phyloP scores from a whole-genome alignment of 2,329 filamentous ascomycete species.

The Neofusicoccum laricinum region DNA sequence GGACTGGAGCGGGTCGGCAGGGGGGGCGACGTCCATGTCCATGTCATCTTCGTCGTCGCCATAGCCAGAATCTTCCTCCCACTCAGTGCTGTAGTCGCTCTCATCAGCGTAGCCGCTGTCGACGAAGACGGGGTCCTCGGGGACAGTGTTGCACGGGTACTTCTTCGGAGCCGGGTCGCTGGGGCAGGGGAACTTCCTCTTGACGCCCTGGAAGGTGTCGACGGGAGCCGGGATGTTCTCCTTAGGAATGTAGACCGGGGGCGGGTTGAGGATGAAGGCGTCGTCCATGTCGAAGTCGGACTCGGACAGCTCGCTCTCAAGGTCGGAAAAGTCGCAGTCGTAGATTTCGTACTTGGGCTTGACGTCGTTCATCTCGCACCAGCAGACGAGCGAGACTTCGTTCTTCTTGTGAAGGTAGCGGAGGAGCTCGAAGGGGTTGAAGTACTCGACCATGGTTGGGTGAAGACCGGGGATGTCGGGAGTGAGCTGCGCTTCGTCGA shows the following conservation, averaged over 20 bases:
- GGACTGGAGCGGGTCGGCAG: no score
- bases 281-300: neutral
- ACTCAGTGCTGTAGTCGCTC: neutral
- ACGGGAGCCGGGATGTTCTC: neutral
- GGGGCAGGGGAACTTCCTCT: no score
- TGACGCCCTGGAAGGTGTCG: neutral
- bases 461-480: neutral
- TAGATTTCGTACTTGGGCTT: neutral
- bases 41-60: neutral
- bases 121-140: neutral
- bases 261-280: neutral
- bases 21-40: neutral
- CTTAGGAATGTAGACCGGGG: neutral
- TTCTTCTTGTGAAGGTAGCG: neutral
- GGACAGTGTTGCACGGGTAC: neutral
- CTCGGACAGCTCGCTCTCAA: no score
- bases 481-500: constrained; percentile 7
- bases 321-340: no score
- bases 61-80: neutral
- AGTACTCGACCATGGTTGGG: neutral
- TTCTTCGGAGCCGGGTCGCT: no score
- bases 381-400: neutral
- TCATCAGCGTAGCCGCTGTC: neutral
- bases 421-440: neutral
- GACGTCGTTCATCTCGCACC: neutral